Evolutionary conservation across 2,329 filamentous ascomycete species (phyloP).

Genomic region (Phaeosphaeriaceae sp.): DNA sequence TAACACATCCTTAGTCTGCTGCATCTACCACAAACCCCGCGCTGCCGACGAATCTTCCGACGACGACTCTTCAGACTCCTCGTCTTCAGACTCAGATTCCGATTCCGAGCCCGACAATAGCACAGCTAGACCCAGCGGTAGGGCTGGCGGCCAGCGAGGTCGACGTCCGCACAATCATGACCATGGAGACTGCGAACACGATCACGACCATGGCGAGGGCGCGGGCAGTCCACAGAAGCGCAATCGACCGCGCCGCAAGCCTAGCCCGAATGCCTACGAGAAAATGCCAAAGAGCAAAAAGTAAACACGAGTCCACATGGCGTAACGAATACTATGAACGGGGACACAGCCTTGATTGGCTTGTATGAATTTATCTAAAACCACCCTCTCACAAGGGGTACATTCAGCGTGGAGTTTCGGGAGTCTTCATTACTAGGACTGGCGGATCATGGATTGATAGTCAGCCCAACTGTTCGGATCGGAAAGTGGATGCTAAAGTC

Average conservation of each 20-base stretch:
- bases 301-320: slow-evolving; percentile 11
- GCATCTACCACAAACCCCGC: slow-evolving; percentile 92
- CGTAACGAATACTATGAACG: slow-evolving; percentile 7
- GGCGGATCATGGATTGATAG: neutral
- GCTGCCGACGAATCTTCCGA: slow-evolving; percentile 75
- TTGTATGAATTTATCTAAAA: slow-evolving; percentile 17
- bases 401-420: slow-evolving; percentile 18
- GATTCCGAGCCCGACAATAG: slow-evolving; percentile 65
- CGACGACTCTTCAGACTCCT: slow-evolving; percentile 68
- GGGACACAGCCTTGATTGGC: slow-evolving; percentile 5
- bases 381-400: slow-evolving; percentile 6
- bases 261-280: slow-evolving; percentile 84
- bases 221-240: slow-evolving; percentile 50
- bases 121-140: slow-evolving; percentile 50
- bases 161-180: slow-evolving; percentile 37
- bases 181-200: slow-evolving; percentile 48
- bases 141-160: slow-evolving; percentile 30
- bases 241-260: slow-evolving; percentile 56
- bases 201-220: slow-evolving; percentile 50
- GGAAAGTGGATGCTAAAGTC: neutral
- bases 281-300: slow-evolving; percentile 68
- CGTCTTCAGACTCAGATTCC: slow-evolving; percentile 61
- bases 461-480: no score
- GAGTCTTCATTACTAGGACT: neutral
- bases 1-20: slow-evolving; percentile 75